A percentile compares a stretch with the other conserved stretches of the same genome.
Evolutionary conservation across 164 flowering plant species (phyloP).

Genomic region (Berberis vulgaris): DNA sequence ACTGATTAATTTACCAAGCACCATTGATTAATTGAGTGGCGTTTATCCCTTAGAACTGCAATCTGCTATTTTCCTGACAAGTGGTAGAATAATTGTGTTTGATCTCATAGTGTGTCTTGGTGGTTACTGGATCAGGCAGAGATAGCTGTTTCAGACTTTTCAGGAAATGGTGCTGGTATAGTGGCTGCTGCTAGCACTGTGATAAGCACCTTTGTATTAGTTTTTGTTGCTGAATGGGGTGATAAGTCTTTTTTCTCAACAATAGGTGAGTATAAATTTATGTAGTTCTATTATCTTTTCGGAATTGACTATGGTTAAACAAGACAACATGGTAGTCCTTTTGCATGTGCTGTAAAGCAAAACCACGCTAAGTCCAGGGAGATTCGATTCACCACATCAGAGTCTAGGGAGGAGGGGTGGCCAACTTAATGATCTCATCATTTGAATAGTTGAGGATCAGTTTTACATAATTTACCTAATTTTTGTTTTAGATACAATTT

Average conservation of each 20-base stretch:
- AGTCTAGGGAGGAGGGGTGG: too few species aligned
- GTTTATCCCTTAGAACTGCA: too few species aligned
- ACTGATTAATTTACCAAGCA: too few species aligned
- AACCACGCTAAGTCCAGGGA: too few species aligned
- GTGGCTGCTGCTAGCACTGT: conserved; percentile 77
- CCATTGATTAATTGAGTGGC: too few species aligned
- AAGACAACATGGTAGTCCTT: not conserved
- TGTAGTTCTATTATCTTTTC: not conserved
- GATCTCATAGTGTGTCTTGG: not conserved
- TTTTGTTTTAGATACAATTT: too few species aligned
- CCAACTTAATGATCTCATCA: too few species aligned
- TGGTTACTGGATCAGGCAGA: conserved; percentile 57
- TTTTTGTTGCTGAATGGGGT: conserved; percentile 99
- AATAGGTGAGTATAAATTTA: conserved; percentile 46
- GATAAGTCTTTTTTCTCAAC: conserved; percentile 98
- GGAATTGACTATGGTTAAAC: not conserved
- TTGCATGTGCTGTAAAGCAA: too few species aligned
- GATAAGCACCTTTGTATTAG: conserved; percentile 70
- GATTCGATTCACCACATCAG: too few species aligned
- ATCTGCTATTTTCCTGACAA: too few species aligned
- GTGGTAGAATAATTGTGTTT: not conserved
- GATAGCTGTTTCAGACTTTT: conserved; percentile 83
- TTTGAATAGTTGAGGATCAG: too few species aligned
- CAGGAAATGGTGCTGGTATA: conserved; percentile 91
- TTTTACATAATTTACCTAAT: too few species aligned